Percentiles rank a stretch among this genome's conserved stretches.
Evolutionary conservation across 2,329 filamentous ascomycete species (phyloP).

Genomic region (Trichocomaceae sp.): DNA sequence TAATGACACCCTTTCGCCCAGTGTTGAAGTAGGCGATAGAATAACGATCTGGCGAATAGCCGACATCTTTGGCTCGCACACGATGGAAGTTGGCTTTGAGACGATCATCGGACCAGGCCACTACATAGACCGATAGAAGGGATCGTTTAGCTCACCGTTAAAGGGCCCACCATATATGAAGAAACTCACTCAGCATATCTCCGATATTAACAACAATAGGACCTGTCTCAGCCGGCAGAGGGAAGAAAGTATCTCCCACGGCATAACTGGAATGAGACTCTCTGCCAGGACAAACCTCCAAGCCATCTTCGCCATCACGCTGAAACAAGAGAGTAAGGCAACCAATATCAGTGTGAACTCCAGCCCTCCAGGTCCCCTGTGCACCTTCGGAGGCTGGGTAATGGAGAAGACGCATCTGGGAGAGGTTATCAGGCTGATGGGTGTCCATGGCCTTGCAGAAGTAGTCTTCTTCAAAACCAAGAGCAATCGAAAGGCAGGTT

Average conservation of each 20-base stretch:
- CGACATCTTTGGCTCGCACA: slow-evolving; percentile 2
- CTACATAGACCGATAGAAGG: too few relatives aligned
- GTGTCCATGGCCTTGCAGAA: background rate
- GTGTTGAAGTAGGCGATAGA: slow-evolving; percentile 4
- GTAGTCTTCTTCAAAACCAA: background rate
- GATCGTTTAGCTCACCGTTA: too few relatives aligned
- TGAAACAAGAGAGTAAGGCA: slow-evolving; percentile 1
- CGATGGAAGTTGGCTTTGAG: slow-evolving; percentile 5
- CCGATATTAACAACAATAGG: slow-evolving; percentile 17
- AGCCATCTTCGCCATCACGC: background rate
- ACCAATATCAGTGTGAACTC: slow-evolving; percentile 4
- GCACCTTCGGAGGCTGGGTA: background rate
- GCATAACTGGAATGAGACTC: slow-evolving; percentile 4
- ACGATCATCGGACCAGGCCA: slow-evolving; percentile 4
- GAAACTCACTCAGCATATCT: slow-evolving; percentile 16
- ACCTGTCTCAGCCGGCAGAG: slow-evolving; percentile 14
- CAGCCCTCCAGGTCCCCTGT: background rate
- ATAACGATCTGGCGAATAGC: background rate
- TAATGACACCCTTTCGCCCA: background rate
- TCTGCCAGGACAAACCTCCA: slow-evolving; percentile 1
- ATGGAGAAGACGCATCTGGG: slow-evolving; percentile 4
- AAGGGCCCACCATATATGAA: too few relatives aligned
- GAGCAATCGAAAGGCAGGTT: background rate
- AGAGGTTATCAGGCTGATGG: background rate
- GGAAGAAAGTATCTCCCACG: slow-evolving; percentile 12